Conservation (phyloP, 345 rosid genomes). For the Odontarrhena argentea region DNA sequence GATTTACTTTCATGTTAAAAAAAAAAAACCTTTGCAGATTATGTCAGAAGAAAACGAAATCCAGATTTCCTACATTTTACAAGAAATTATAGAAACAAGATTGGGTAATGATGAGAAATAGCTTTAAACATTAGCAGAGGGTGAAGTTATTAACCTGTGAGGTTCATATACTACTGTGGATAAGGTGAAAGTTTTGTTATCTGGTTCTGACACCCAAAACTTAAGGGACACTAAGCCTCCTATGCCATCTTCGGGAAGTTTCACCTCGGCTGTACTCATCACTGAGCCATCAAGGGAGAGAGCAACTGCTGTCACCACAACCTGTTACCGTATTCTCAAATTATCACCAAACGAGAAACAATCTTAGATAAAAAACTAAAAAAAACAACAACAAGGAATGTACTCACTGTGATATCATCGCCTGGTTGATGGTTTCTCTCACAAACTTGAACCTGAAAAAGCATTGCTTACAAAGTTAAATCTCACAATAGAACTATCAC, state of each 20-base stretch:
- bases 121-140: slow-evolving; percentile 14
- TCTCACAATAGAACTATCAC: background rate
- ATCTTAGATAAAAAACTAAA: background rate
- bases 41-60: background rate
- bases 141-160: slow-evolving; percentile 60
- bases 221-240: slow-evolving; percentile 88
- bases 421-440: slow-evolving; percentile 98
- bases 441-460: slow-evolving; percentile 81
- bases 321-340: slow-evolving; percentile 46
- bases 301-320: slow-evolving; percentile 72
- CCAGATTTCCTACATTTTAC: slow-evolving; percentile 2
- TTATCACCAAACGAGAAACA: slow-evolving; percentile 9
- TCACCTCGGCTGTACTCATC: slow-evolving; percentile 84
- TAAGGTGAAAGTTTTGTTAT: slow-evolving; percentile 63
- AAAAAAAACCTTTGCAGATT: too few species aligned
- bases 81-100: background rate
- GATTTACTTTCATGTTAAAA: slow-evolving; percentile 3
- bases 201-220: slow-evolving; percentile 69
- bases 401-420: slow-evolving; percentile 79
- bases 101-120: background rate
- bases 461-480: slow-evolving; percentile 4
- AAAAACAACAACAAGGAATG: background rate
- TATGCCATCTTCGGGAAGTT: slow-evolving; percentile 83
- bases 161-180: slow-evolving; percentile 92
- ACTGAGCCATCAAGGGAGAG: slow-evolving; percentile 79